Evolutionary conservation across 306 rosid genomes (phyloP), one percentile per base, ranked within the genome.

Genomic region (Lathyrus sativus): DNA sequence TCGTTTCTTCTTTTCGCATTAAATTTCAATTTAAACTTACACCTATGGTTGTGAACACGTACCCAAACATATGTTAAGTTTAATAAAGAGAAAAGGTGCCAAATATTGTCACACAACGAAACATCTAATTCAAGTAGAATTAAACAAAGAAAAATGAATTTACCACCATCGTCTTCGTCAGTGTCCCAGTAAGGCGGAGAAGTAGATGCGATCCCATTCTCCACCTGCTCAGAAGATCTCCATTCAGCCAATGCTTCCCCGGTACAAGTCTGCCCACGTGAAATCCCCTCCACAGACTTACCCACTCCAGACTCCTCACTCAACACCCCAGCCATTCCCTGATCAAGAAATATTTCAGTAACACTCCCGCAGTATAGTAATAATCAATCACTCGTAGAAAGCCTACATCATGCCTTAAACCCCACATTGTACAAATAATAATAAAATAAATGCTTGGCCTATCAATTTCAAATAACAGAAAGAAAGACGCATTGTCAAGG

Each of bases 151-250:
- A 46, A 59, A 53, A 68, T 4, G 58, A 77, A 67, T 71, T 62
- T 76, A 86, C 95, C 92, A 81, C 88, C 88, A 39, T 95, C 99
- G 0, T 90, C 97, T 0, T 95, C 97, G 12, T 95, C 99, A 28
- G 89, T 82, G 73, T 95, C 99, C 99, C 99, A 95, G 53, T 87
- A 91, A 42, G 97, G 91, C 4, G 99, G 99, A 11, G 99, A 90
- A 68, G 97, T 90, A 3, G 96, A 93, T 1, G 97, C 76, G 13
- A 67, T 87, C 74, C 96, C 99, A 74, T 90, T 90, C 84, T 93
- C 99, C 87, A 93, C 96, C 83, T 93, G 99, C 84, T 93, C 99
- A n/a, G 95, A 88, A 73, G 95, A 93, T 74, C 96, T 84, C 97
- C 99, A 93, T 83, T 93, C 96, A 0, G 96, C 92, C 85, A 95